Evolutionary conservation across 768 basidiomycete genomes (phyloP), one percentile per base, ranked within the genome.

Genomic region (Hypholoma fasciculare): DNA sequence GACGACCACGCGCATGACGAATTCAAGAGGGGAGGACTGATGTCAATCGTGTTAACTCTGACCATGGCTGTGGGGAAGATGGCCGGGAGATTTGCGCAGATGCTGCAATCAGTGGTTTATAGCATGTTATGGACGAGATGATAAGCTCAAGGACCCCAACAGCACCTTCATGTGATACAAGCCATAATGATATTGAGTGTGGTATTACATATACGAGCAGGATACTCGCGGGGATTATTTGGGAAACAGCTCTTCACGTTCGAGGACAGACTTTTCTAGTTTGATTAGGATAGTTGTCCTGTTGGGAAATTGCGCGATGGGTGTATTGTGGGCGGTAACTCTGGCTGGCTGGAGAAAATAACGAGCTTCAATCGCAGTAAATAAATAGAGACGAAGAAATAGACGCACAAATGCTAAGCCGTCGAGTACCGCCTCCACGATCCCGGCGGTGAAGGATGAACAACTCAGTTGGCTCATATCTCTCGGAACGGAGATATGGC

Each of bases 251-350:
- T 94, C 91, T 76, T 99, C 97, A 46, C 97, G 85, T 64, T 96
- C 94, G 68, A 99, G 77, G 49, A 98, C 96, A 57, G 88, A 88
- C 67, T 87, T 88, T 74, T 98, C 94, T 59, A 98, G 78, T 75
- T 98, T 98, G 76, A 99, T 96, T 53, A 99, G 83, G 57, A 99
- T 95, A n/a, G 96, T 96, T 4, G 90, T 97, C 52, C 95, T 84
- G 51, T 86, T 84, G 3, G 96, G 93, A 67, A 81, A 84, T 57
- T 90, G 87, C 9, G 88, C 77, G 0, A 83, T 93, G 4, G 95
- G 90, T 1, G 97, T 96, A 57, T 88, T 89, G 70, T 98, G 97
- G 0, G 96, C 95, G 0, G 97, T 98, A 27, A 98, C 97, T 64
- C 96, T 82, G 8, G 96, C 94, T 27, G 97, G 96, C 96, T 98